Base-by-base conservation (phyloP, 371 early-diverging fungal genomes). In the Basidiobolus meristosporus region DNA sequence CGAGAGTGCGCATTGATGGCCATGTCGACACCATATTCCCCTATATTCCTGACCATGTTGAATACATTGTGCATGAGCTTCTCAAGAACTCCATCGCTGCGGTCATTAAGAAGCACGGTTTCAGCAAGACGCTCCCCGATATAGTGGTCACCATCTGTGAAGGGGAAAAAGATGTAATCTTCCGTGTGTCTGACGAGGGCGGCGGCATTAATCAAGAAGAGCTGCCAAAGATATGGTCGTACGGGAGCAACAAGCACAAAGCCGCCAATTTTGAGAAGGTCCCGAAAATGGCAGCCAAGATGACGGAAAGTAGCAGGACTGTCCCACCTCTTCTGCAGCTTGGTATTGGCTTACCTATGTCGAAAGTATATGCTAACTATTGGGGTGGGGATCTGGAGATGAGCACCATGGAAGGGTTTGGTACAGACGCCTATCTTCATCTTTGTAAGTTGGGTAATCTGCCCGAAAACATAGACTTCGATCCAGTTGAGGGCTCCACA, bases 21-120 rank as follows among this genome's bases (percentile, higher is more conserved):
- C 61, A 64, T 45, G 48, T 58, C 1, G 60, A 64, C 29, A 70
- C 73, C 1, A 56, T 57, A 17, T 73, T 79, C 45, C 68, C 73
- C 45, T 85, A 78, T 54, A 77, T 85, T 26, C 87, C 90, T 1
- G 92, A 89, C 43, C 91, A 96, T 48, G 68, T 92, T 41, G 88
- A 90, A 54, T 89, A 90, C 51, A 82, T 92, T 31, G 42, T 95
- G n/a, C 88, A 80, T 45, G 96, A 92, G 59, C 57, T 95, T 39
- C 49, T 95, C 41, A 82, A 82, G 48, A 95, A 95, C 59, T 70
- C 84, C 18, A 81, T 89, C 56, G 59, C 73, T 36, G 67, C 58
- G 26, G 66, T 70, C 14, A 61, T 70, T 50, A 37, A 37, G 1
- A 50, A 49, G 12, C 18, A 33, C 18, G 14, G 35, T 5, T 20